A percentile compares a stretch with the other conserved stretches of the same genome.
phyloP scores from a whole-genome alignment of 2,329 filamentous ascomycete species.

The Aspergillus sp. region DNA sequence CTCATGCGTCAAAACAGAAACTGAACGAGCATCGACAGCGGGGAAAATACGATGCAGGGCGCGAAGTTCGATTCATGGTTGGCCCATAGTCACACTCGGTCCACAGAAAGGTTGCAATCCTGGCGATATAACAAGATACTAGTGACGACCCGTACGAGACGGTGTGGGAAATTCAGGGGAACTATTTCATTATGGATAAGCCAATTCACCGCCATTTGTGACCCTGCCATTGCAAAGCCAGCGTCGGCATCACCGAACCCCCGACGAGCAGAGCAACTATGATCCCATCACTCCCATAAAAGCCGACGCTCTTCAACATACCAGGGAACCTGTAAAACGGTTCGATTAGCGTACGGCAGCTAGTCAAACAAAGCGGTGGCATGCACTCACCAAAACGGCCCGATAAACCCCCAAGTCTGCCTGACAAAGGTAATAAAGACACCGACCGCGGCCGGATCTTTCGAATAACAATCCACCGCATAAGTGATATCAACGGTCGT shows the following conservation, averaged over 20 bases:
- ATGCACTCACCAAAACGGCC: conserved; percentile 35
- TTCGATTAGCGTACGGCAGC: conserved; percentile 8
- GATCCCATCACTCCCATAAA: conserved; percentile 29
- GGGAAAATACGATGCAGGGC: too few relatives aligned
- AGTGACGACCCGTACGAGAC: too few relatives aligned
- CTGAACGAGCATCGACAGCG: too few relatives aligned
- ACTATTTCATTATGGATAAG: too few relatives aligned
- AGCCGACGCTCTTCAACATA: conserved; percentile 34
- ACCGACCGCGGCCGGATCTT: conserved; percentile 57
- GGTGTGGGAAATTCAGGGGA: too few relatives aligned
- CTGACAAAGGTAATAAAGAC: conserved; percentile 60
- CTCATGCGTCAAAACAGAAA: too few relatives aligned
- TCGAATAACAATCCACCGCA: conserved; percentile 57
- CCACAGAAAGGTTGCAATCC: too few relatives aligned
- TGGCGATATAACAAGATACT: too few relatives aligned
- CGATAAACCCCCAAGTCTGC: conserved; percentile 37
- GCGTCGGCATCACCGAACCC: conserved; percentile 27
- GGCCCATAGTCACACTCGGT: too few relatives aligned
- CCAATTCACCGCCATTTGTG: conserved; percentile 1
- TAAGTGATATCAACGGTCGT: conserved; percentile 62
- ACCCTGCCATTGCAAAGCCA: conserved; percentile 28
- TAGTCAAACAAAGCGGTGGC: not conserved
- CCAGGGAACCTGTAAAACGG: conserved; percentile 26
- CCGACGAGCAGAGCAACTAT: conserved; percentile 27
- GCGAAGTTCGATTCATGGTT: too few relatives aligned